Evolutionary conservation across 768 basidiomycete genomes (phyloP).

Genomic region (Termitomyces eurrhizus): DNA sequence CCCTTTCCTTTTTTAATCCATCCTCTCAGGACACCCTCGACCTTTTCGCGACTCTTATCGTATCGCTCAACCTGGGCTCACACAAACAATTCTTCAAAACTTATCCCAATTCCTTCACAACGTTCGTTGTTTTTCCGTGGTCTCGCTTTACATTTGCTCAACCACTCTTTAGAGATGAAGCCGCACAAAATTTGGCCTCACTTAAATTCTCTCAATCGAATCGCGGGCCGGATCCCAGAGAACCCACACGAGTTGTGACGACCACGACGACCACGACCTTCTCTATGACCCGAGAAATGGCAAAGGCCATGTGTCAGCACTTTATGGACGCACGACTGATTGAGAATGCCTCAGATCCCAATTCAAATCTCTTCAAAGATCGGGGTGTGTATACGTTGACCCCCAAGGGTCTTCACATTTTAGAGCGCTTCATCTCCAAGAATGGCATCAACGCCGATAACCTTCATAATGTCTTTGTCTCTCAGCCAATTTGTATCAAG

Average conservation of each 20-base stretch:
- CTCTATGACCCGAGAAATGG: conserved; percentile 99
- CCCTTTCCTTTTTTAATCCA: not conserved
- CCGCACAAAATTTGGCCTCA: conserved; percentile 86
- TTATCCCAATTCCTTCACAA: conserved; percentile 92
- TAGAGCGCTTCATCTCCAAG: conserved; percentile 99
- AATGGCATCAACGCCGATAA: conserved; percentile 97
- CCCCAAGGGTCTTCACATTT: conserved; percentile 96
- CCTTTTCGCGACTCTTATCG: conserved; percentile 94
- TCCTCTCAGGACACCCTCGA: conserved; percentile 86
- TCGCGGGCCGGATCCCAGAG: conserved; percentile 96
- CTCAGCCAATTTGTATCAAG: conserved; percentile 96
- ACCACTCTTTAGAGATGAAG: conserved; percentile 73
- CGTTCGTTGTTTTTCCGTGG: conserved; percentile 51
- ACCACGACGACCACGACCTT: conserved; percentile 99
- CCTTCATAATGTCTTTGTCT: conserved; percentile 81
- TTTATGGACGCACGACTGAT: conserved; percentile 99
- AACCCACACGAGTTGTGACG: conserved; percentile 96
- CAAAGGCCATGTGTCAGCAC: conserved; percentile 99
- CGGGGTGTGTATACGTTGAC: conserved; percentile 94
- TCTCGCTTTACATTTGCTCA: conserved; percentile 12
- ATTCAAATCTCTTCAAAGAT: conserved; percentile 92
- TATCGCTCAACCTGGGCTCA: conserved; percentile 82
- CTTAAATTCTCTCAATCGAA: conserved; percentile 99
- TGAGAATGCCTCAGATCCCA: conserved; percentile 91
- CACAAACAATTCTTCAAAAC: conserved; percentile 97